These are phyloP conservation scores for Gossypium davidsonii DNA, from an alignment of 441 rosid genomes.

Conservation along the genomic window DNA sequence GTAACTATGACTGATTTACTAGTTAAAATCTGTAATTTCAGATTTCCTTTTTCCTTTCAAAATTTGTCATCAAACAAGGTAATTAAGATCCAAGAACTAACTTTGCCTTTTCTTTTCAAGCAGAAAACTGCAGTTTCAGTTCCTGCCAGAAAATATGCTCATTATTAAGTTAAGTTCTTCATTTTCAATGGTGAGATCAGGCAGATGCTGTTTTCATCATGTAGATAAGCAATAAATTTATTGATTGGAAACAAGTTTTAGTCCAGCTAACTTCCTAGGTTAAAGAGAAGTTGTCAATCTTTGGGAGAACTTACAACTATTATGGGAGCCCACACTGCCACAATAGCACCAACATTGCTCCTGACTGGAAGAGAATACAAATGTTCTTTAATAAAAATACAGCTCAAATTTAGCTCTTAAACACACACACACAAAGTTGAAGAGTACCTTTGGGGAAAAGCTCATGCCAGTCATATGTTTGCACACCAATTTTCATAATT, in stretches of 20 bases:
- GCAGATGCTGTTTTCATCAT: background rate
- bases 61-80: background rate
- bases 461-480: slow-evolving; percentile 83
- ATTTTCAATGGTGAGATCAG: background rate
- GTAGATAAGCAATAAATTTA: background rate
- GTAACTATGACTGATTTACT: background rate
- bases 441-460: slow-evolving; percentile 74
- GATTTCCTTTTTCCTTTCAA: background rate
- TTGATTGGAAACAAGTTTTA: background rate
- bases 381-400: slow-evolving; percentile 7
- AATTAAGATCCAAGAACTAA: background rate
- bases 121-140: background rate
- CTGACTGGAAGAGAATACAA: slow-evolving; percentile 45
- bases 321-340: slow-evolving; percentile 97
- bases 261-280: background rate
- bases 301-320: slow-evolving; percentile 63
- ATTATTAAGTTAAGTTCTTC: background rate
- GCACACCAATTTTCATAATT: slow-evolving; percentile 69
- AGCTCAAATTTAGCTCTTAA: background rate
- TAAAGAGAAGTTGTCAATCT: slow-evolving; percentile 6
- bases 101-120: background rate
- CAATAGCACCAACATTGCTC: slow-evolving; percentile 86
- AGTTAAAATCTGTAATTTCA: background rate
- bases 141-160: background rate
- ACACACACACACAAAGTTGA: slow-evolving; percentile 5